Evolutionary conservation across 164 flowering plant species (phyloP), one percentile per base, ranked within the genome.

Genomic region (Platanus orientalis): DNA sequence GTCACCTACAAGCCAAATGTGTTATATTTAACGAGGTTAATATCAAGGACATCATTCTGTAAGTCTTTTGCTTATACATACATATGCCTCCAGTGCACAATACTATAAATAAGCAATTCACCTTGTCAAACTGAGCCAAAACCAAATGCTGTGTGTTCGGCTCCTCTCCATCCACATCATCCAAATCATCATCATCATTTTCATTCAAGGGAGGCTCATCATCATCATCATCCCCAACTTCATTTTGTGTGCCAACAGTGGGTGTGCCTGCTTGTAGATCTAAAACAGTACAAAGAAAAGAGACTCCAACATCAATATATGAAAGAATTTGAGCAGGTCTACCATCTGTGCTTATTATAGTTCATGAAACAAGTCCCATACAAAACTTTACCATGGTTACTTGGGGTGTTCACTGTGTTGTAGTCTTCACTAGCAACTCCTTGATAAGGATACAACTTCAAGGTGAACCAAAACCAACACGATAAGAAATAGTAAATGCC

Each of bases 71-170:
- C 5, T 28, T 5, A 27, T 39, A 14, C 1, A 17, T 7, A 19
- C 25, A 23, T 9, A 20, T 1, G 20, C 44, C 20, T 24, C n/a
- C 9, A 28, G 47, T 34, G 9, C 21, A 36, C 9, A 10, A 28
- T 17, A 3, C n/a, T 1, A 6, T 16, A 6, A 6, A 16, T 9
- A 48, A 24, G n/a, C 10, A 32, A 28, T 29, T 39, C 73, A 89
- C 99, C 96, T 89, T 91, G 73, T 95, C 97, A 79, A 95, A 95
- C 75, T 95, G 97, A 32, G 97, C 95, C 71, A 95, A 76, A 76
- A 95, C 90, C 58, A 95, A 70, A 76, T 95, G 94, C 36, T 79
- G 81, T 25, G 97, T 86, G 76, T 85, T 88, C 49, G 79, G 76
- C 53, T 95, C 99, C 63, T 85, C 99, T 55, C 83, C 96, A 40